These are phyloP conservation scores for Tetradesmus obliquus DNA, from an alignment of 139 green algal species.

Conservation along the genomic window DNA sequence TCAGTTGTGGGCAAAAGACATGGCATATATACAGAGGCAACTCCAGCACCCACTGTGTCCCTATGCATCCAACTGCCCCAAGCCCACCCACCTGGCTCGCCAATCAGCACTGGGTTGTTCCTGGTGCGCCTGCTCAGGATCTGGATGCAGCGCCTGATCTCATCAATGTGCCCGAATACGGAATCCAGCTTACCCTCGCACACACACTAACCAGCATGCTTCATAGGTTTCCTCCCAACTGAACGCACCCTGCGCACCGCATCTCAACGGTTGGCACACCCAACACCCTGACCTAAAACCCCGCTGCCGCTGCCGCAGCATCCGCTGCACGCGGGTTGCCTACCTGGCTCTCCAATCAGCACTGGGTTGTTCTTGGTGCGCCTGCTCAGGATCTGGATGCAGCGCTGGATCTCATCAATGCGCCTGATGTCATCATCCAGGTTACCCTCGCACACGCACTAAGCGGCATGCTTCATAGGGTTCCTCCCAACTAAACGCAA, in stretches of 20 bases:
- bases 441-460: slow-evolving; percentile 66
- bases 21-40: no score
- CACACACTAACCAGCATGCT: no score
- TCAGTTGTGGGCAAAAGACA: no score
- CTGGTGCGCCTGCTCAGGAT: slow-evolving; percentile 95
- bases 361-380: slow-evolving; percentile 99
- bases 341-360: slow-evolving; percentile 95
- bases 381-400: slow-evolving; percentile 91
- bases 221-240: no score
- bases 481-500: no score
- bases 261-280: no score
- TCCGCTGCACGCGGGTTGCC: background rate
- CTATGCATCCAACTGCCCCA: no score
- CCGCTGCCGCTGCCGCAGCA: background rate
- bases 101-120: slow-evolving; percentile 98
- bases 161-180: slow-evolving; percentile 87
- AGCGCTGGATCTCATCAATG: slow-evolving; percentile 82
- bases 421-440: slow-evolving; percentile 90
- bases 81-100: slow-evolving; percentile 77
- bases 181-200: slow-evolving; percentile 86
- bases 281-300: background rate
- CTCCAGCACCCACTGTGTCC: no score
- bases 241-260: no score
- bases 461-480: no score
- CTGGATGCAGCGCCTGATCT: slow-evolving; percentile 84